phyloP scores from a whole-genome alignment of 2,329 filamentous ascomycete genomes.

The Talaromyces sp. region DNA sequence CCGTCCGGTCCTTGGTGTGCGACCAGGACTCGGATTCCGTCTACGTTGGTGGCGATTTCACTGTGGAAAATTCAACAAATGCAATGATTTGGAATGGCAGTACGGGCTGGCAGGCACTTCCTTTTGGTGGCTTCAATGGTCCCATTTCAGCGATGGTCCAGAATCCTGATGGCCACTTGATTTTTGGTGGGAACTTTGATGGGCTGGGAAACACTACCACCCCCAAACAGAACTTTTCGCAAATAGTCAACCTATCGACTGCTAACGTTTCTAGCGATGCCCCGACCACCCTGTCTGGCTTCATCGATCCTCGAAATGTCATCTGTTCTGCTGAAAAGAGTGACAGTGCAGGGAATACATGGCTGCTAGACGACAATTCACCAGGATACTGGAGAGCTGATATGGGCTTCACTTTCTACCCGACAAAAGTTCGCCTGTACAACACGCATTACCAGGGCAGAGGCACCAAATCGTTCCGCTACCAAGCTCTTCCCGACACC shows the following conservation, averaged over 20 bases:
- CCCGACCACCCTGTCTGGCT: conserved; percentile 57
- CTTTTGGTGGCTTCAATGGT: conserved; percentile 92
- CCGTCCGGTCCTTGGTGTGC: conserved; percentile 77
- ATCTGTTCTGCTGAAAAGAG: conserved; percentile 67
- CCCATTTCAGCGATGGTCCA: conserved; percentile 81
- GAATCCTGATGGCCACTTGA: conserved; percentile 72
- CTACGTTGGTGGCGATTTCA: conserved; percentile 86
- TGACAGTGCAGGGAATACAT: conserved; percentile 71
- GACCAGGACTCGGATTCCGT: conserved; percentile 72
- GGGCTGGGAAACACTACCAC: conserved; percentile 72
- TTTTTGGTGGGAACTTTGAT: conserved; percentile 88
- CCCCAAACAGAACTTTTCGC: conserved; percentile 54
- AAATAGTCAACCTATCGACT: conserved; percentile 78
- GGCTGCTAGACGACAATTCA: conserved; percentile 70
- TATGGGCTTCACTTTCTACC: conserved; percentile 78
- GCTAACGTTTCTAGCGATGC: conserved; percentile 66
- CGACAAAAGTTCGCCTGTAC: conserved; percentile 79
- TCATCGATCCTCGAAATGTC: conserved; percentile 71
- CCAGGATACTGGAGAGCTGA: conserved; percentile 77
- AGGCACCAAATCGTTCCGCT: conserved; percentile 83
- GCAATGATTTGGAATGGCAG: conserved; percentile 73
- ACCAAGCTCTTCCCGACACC: conserved; percentile 75
- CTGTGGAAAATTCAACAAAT: conserved; percentile 74
- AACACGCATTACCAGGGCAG: conserved; percentile 81
- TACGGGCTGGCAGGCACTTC: conserved; percentile 69